A percentile compares a stretch with the other conserved stretches of the same genome.
phyloP scores from a whole-genome alignment of 1,139 yeast species.

The Candida glucosophila region DNA sequence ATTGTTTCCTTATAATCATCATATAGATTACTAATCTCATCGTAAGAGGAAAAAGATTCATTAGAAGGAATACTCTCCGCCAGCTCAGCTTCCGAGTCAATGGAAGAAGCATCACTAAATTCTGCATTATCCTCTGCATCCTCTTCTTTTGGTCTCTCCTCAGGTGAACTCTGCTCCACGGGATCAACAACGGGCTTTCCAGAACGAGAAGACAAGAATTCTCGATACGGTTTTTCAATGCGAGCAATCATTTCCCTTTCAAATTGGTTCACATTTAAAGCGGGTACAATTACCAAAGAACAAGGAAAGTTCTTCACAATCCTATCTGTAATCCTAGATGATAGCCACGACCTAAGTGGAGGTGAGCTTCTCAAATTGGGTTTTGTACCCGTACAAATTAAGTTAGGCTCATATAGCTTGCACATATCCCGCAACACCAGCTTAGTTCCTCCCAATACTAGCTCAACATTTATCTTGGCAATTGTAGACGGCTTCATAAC shows the following conservation, averaged over 20 bases:
- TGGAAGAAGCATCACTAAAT: slow-evolving; percentile 13
- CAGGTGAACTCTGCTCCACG: too few relatives aligned
- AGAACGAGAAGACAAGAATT: too few relatives aligned
- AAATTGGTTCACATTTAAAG: slow-evolving; percentile 49
- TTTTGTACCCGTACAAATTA: slow-evolving; percentile 56
- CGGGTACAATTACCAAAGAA: slow-evolving; percentile 66
- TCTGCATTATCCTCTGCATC: slow-evolving; percentile 4
- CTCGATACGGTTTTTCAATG: too few relatives aligned
- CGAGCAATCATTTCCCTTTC: too few relatives aligned
- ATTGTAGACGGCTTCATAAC: slow-evolving; percentile 40
- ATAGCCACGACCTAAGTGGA: slow-evolving; percentile 53
- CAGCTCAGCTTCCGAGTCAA: too few relatives aligned
- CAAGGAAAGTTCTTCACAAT: slow-evolving; percentile 55
- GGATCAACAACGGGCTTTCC: too few relatives aligned
- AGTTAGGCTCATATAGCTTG: slow-evolving; percentile 53
- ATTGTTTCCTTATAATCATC: slow-evolving; percentile 19
- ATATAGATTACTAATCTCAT: slow-evolving; percentile 30
- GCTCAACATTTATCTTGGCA: slow-evolving; percentile 53
- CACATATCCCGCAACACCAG: slow-evolving; percentile 53
- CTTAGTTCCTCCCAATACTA: slow-evolving; percentile 52
- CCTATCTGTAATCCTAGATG: slow-evolving; percentile 54
- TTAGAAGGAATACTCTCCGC: slow-evolving; percentile 13
- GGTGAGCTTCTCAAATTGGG: slow-evolving; percentile 37
- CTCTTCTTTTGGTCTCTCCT: too few relatives aligned
- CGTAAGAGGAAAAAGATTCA: slow-evolving; percentile 30